phyloP scores from a whole-genome alignment of 257 asterid genomes.

The Solanum raphanifolium region DNA sequence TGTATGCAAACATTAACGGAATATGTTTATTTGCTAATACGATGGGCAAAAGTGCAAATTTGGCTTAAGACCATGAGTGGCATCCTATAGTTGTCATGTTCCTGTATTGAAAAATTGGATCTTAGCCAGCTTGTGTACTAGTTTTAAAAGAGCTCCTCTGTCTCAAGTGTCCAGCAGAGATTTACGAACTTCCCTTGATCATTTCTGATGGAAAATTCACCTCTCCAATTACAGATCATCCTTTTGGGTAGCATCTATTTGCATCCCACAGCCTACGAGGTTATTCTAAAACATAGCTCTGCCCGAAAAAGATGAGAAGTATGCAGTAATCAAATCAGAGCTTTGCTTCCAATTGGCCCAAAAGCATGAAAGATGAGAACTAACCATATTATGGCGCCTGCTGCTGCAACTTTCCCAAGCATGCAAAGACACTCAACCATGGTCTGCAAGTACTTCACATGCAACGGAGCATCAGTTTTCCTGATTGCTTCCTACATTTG shows the following conservation, averaged over 20 bases:
- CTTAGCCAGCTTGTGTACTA: neutral
- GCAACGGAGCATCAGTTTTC: constrained; percentile 72
- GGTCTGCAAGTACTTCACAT: constrained; percentile 93
- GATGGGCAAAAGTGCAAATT: neutral
- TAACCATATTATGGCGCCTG: constrained; percentile 98
- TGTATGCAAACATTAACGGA: neutral
- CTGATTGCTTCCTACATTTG: constrained; percentile 84
- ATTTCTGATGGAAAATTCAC: neutral
- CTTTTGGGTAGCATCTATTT: neutral
- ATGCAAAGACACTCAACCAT: constrained; percentile 92
- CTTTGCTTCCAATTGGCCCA: neutral
- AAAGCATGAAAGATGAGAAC: constrained; percentile 17
- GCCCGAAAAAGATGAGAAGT: neutral
- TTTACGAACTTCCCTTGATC: neutral
- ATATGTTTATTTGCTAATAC: neutral
- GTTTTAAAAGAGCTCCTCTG: neutral
- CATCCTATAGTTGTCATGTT: neutral
- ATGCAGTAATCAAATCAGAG: neutral
- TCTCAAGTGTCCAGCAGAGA: neutral
- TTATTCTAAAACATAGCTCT: neutral
- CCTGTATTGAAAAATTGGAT: neutral
- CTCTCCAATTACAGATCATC: neutral
- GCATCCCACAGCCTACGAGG: neutral
- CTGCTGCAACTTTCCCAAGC: constrained; percentile 99
- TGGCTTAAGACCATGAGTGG: neutral